Evolutionary conservation across 257 asterid genomes (phyloP).

Genomic region (Solanum commersonii): DNA sequence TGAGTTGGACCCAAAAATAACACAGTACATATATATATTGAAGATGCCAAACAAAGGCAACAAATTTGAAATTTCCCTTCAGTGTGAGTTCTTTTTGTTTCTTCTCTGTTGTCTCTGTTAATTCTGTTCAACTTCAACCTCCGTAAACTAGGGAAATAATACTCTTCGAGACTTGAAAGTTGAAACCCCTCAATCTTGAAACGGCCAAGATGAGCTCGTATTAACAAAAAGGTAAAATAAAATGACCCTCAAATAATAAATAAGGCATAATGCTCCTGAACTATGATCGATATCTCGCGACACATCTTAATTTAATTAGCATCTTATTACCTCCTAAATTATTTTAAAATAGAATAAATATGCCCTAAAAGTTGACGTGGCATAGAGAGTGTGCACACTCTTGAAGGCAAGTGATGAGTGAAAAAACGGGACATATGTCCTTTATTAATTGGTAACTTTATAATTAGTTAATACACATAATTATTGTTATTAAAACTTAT

Average conservation of each 20-base stretch:
- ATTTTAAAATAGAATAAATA: too few relatives aligned
- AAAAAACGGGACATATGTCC: not conserved
- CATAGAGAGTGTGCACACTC: not conserved
- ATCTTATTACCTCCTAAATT: not conserved
- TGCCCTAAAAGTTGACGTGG: not conserved
- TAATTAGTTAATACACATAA: not conserved
- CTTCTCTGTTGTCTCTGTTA: not conserved
- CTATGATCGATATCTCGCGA: not conserved
- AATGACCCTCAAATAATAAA: too few relatives aligned
- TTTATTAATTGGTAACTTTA: too few relatives aligned
- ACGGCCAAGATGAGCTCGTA: not conserved
- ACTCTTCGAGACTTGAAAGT: not conserved
- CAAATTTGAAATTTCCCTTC: not conserved
- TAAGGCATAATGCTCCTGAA: too few relatives aligned
- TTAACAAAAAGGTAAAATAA: not conserved
- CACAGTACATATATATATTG: constrained; percentile 1
- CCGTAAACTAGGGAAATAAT: not conserved
- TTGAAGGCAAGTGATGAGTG: too few relatives aligned
- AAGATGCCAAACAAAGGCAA: not conserved
- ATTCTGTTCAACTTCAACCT: not conserved
- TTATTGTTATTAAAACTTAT: too few relatives aligned
- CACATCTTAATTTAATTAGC: not conserved
- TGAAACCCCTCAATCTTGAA: not conserved
- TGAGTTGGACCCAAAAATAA: not conserved
- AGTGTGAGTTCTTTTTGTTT: not conserved